Conservation (phyloP, 208 protist species). For the Trypanosoma theileri region DNA sequence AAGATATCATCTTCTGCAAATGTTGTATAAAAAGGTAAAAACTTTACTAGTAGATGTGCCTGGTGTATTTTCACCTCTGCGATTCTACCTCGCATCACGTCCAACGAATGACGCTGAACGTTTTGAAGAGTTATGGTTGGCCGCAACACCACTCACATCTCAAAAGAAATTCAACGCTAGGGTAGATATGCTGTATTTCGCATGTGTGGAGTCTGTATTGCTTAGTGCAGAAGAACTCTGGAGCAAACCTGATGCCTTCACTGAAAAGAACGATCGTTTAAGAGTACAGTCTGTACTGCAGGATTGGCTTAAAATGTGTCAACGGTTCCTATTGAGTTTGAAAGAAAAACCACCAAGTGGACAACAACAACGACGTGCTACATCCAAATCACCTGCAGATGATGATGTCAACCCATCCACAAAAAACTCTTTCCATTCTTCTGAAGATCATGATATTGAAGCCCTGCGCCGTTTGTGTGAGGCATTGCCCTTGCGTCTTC, state of each 20-base stretch:
- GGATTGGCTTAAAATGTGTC: conserved; percentile 58
- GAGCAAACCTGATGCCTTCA: conserved; percentile 19
- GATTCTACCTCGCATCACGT: conserved; percentile 45
- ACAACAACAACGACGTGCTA: conserved; percentile 27
- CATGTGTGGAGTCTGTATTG: conserved; percentile 56
- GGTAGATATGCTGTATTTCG: conserved; percentile 75
- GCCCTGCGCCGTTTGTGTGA: conserved; percentile 37
- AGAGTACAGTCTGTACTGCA: conserved; percentile 41
- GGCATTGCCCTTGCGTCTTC: conserved; percentile 41
- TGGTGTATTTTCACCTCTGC: conserved; percentile 42
- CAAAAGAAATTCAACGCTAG: conserved; percentile 74
- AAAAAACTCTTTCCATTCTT: background rate
- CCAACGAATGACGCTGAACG: conserved; percentile 62
- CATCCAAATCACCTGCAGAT: conserved; percentile 12
- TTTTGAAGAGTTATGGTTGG: conserved; percentile 82
- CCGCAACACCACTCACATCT: conserved; percentile 24
- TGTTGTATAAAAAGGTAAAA: conserved; percentile 57
- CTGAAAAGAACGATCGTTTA: conserved; percentile 18
- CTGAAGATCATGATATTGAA: conserved; percentile 24
- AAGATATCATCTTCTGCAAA: conserved; percentile 24
- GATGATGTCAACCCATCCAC: conserved; percentile 20
- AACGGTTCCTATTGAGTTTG: conserved; percentile 46
- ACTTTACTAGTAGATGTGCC: conserved; percentile 51
- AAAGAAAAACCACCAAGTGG: conserved; percentile 32
- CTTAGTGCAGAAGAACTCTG: conserved; percentile 58